Base-by-base conservation (phyloP, 202 grass and related monocot species). In the Musa balbisiana region DNA sequence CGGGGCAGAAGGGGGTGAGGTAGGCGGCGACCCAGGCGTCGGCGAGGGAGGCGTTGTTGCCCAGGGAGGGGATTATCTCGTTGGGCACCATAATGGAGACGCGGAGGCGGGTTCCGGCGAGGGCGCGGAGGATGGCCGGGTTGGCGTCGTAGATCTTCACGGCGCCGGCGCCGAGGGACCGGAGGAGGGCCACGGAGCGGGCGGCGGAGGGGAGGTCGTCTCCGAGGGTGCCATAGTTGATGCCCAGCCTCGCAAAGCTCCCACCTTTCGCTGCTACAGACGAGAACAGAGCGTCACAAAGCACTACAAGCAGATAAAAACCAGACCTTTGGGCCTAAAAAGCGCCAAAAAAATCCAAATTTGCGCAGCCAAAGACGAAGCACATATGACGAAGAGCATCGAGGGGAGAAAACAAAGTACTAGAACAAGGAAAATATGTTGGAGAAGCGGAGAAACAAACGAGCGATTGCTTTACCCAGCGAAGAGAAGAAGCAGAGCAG, bases 91-190 rank as follows among this genome's bases (percentile, higher is more conserved):
- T 98, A 83, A 98, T 94, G 71, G 91, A 92, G 63, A 94, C 91
- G 1, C 55, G 53, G 33, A 91, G 79, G 43, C 25, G 50, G 11
- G 94, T 94, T 0, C 86, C 73, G 6, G 91, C 79, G 64, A 94
- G 83, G 49, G 91, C 85, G 1, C 81, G 76, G 20, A 98, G 94
- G 49, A 94, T 88, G 60, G 53, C 73, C 12, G 87, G 73, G 79
- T 94, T 88, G 52, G 88, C 94, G 85, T 98, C 88, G 72, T 98
- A 98, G 71, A 98, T 93, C 87, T 98, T 98, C 49, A 98, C 94
- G 11, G 83, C 82, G 2, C 90, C 91, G 5, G 88, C 91, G 2
- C 85, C 74, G 51, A 82, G 76, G 2, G 83, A 74, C 19, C 72
- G 81, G 74, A 98, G 68, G 20, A 94, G 83, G 66, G 82, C 76